These are phyloP conservation scores for Aspergillus bertholletiae DNA, from an alignment of 495 filamentous ascomycete genomes.

Conservation along the genomic window DNA sequence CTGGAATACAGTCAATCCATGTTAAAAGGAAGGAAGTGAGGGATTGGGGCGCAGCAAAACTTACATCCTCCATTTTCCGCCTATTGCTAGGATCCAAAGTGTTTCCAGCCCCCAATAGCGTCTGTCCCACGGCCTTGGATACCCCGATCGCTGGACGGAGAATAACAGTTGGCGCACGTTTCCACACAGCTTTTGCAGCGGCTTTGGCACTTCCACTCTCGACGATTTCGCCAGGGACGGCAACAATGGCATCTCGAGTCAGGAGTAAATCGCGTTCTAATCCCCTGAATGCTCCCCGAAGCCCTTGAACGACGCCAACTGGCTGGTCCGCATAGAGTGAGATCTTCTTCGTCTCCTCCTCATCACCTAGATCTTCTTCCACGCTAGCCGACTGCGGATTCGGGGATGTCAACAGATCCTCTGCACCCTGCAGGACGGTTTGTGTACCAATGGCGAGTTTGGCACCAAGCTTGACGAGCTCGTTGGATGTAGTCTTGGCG, in stretches of 20 bases:
- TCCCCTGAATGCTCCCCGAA: conserved; percentile 75
- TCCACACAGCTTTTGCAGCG: conserved; percentile 74
- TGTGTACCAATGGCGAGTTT: conserved; percentile 96
- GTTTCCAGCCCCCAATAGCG: conserved; percentile 90
- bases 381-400: conserved; percentile 12
- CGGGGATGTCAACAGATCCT: conserved; percentile 65
- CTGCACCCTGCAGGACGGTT: conserved; percentile 80
- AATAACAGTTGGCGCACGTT: conserved; percentile 83
- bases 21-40: not conserved
- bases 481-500: conserved; percentile 85
- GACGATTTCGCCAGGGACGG: conserved; percentile 87
- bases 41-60: conserved; percentile 29
- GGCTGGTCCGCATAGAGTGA: conserved; percentile 93
- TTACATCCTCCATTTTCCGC: conserved; percentile 83
- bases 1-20: too few species aligned
- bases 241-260: conserved; percentile 86
- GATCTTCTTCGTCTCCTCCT: conserved; percentile 69
- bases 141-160: conserved; percentile 87
- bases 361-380: conserved; percentile 60
- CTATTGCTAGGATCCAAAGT: conserved; percentile 80
- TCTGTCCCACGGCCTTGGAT: conserved; percentile 83
- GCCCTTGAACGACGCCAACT: conserved; percentile 76
- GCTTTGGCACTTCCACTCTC: conserved; percentile 82
- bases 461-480: conserved; percentile 87
- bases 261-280: conserved; percentile 82